A percentile compares a stretch with the other conserved stretches of the same genome.
These are phyloP conservation scores for Alternaria hordeiaustralica DNA, from an alignment of 2,329 filamentous ascomycete genomes.

Conservation along the genomic window DNA sequence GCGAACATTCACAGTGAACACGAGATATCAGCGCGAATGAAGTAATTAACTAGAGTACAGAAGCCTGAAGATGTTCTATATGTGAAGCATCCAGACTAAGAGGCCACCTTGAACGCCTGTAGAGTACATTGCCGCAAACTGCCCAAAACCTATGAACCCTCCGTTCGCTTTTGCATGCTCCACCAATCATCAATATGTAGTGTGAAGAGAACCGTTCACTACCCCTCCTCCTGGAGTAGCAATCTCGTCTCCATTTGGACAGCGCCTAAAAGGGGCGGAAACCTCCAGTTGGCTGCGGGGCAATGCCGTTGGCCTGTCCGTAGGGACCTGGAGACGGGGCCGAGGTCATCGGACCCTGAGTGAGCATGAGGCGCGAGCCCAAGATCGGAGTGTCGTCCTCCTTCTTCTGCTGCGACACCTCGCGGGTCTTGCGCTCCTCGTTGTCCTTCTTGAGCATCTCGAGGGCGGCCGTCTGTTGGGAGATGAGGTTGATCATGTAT, in stretches of 20 bases:
- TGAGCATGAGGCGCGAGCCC: constrained; percentile 92
- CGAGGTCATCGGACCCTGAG: constrained; percentile 74
- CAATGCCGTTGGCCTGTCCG: constrained; percentile 84
- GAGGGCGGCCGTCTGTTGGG: constrained; percentile 87
- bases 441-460: constrained; percentile 91
- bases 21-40: neutral
- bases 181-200: constrained; percentile 36
- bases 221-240: neutral
- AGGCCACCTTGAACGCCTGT: constrained; percentile 38
- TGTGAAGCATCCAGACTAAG: constrained; percentile 23
- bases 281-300: constrained; percentile 81
- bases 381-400: constrained; percentile 95
- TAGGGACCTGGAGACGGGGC: constrained; percentile 71
- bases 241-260: neutral
- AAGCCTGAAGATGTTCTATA: constrained; percentile 21
- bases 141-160: constrained; percentile 22
- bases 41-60: constrained; percentile 40
- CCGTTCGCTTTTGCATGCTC: constrained; percentile 32
- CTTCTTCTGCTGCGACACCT: constrained; percentile 80
- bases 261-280: constrained; percentile 45
- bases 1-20: neutral
- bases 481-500: constrained; percentile 98
- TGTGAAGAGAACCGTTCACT: constrained; percentile 14
- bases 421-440: constrained; percentile 81
- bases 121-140: constrained; percentile 34